Base-by-base conservation (phyloP, 441 rosid genomes). In the Populus hybrid region DNA sequence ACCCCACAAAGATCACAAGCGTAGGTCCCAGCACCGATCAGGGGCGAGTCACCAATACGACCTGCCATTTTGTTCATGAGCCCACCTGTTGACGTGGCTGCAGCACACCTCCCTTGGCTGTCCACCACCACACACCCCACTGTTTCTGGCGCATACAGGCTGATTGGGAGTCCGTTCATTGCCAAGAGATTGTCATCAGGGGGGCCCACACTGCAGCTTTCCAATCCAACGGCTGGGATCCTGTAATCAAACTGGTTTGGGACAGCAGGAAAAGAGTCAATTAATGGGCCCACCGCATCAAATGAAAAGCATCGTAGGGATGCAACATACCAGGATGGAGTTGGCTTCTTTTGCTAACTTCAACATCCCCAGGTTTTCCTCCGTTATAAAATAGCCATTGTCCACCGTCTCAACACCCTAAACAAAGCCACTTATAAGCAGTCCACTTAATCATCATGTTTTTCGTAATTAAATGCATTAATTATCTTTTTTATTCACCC, bases 41-140 rank as follows among this genome's bases (percentile, higher is more conserved):
- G 81, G 32, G 98, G 98, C 18, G 98, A 93, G 90, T 95, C 98
- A 42, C 98, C 98, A 0, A 93, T 95, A 53, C 98, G 89, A 8
- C 98, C 98, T 35, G 76, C 75, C 92, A 85, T 86, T 76, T 94
- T 94, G 89, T 94, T 94, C 95, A 94, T 93, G 30, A 94, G 82
- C 66, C 98, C 98, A 1, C 98, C 98, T 0, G 98, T 95, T 8
- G 98, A 95, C 2, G 98, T 95, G 71, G 93, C 98, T 0, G 98
- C 95, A 0, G 98, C 98, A 36, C 98, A 95, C 64, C 91, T 82
- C 19, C 98, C 98, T 82, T 91, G 85, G 40, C 81, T 75, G 86
- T 95, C 98, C 14, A 95, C 98, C 71, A 85, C 98, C 32, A 88
- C 97, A 79, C 98, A 94, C 1, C 98, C 98, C 0, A 94, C 98